Percentiles rank a stretch among this genome's conserved stretches.
phyloP scores from a whole-genome alignment of 352 stramenopile genomes.

The Globisporangium lucens region DNA sequence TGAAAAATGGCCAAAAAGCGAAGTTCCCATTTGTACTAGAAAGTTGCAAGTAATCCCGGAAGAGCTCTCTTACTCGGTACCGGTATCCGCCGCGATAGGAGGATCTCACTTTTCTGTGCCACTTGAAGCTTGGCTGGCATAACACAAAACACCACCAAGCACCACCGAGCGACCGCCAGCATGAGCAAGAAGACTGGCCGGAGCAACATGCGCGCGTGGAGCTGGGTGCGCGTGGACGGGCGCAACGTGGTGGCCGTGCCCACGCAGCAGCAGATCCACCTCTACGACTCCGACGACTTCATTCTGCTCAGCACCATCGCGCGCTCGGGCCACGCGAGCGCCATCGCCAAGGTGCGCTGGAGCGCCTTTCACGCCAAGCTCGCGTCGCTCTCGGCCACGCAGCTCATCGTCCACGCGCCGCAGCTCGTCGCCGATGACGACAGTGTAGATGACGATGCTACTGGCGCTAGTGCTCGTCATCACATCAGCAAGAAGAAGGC shows the following conservation, averaged over 20 bases:
- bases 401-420: conserved; percentile 43
- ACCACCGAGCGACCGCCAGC: neutral
- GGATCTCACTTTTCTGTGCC: neutral
- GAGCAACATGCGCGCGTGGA: conserved; percentile 56
- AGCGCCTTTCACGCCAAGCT: conserved; percentile 73
- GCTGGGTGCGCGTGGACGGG: conserved; percentile 78
- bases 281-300: conserved; percentile 86
- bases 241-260: conserved; percentile 79
- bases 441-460: neutral
- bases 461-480: neutral
- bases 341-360: conserved; percentile 69
- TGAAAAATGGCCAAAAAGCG: too few species aligned
- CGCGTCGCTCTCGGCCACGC: conserved; percentile 61
- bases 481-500: neutral
- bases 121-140: neutral
- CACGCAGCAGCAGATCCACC: conserved; percentile 58
- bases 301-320: conserved; percentile 64
- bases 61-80: too few species aligned
- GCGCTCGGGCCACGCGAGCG: conserved; percentile 47
- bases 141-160: neutral
- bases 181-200: neutral
- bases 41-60: too few species aligned
- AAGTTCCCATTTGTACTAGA: too few species aligned
- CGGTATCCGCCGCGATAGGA: neutral
- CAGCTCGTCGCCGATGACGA: conserved; percentile 11